These are phyloP conservation scores for Buxus sempervirens DNA, from an alignment of 164 flowering plant species.

Conservation along the genomic window DNA sequence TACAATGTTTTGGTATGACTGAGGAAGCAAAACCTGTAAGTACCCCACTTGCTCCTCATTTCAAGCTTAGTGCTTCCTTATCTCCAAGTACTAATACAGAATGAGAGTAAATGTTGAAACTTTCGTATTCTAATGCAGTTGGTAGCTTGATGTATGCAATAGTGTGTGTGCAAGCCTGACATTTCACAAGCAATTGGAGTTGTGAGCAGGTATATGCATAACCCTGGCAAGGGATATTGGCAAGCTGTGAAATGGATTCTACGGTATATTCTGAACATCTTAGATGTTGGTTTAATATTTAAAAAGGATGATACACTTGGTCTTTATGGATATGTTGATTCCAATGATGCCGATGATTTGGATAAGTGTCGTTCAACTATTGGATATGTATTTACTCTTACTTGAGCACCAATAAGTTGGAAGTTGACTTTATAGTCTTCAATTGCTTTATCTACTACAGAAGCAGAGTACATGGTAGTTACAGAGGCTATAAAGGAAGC, in stretches of 20 bases:
- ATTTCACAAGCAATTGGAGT: not conserved
- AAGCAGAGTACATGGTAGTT: too few relatives aligned
- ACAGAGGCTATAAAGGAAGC: too few relatives aligned
- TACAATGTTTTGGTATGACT: not conserved
- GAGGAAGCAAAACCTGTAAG: not conserved
- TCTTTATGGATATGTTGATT: too few relatives aligned
- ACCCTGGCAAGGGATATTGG: not conserved
- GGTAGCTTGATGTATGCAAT: not conserved
- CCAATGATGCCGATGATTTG: not conserved
- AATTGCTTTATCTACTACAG: too few relatives aligned
- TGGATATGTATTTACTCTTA: too few relatives aligned
- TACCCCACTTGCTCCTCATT: not conserved
- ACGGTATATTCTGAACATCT: conserved; percentile 1
- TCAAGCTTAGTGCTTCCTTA: not conserved
- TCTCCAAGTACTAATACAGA: not conserved
- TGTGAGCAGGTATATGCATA: conserved; percentile 1
- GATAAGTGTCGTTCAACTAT: not conserved
- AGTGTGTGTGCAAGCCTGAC: not conserved
- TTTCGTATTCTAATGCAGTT: too few relatives aligned
- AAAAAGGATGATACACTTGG: too few relatives aligned
- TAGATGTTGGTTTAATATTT: too few relatives aligned
- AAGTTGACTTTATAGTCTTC: not conserved
- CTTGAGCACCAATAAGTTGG: not conserved
- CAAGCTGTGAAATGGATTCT: conserved; percentile 5
- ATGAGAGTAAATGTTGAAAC: not conserved